Conservation (phyloP, 768 basidiomycete species). For the Tulasnella sp. region DNA sequence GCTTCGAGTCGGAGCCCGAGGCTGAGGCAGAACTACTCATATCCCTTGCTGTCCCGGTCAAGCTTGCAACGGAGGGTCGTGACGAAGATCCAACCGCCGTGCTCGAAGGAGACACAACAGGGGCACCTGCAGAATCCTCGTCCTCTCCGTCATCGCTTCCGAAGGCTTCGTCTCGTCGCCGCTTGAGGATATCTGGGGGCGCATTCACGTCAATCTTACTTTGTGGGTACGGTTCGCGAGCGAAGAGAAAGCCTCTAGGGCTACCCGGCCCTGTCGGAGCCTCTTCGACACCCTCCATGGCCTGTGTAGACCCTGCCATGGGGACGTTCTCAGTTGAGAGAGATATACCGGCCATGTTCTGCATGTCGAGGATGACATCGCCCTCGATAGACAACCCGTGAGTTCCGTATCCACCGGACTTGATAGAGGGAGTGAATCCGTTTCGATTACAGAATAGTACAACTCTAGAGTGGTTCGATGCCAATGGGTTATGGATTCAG, state of each 20-base stretch:
- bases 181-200: slow-evolving; percentile 9
- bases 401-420: slow-evolving; percentile 85
- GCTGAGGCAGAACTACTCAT: too few species aligned
- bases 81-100: too few species aligned
- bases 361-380: slow-evolving; percentile 75
- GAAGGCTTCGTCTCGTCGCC: slow-evolving; percentile 4
- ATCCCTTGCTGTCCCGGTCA: too few species aligned
- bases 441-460: slow-evolving; percentile 66
- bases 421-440: slow-evolving; percentile 63
- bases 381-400: slow-evolving; percentile 84
- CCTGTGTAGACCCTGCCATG: slow-evolving; percentile 21
- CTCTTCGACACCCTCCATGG: slow-evolving; percentile 37
- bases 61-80: too few species aligned
- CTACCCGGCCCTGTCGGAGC: slow-evolving; percentile 33
- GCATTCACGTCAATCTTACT: neutral
- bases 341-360: slow-evolving; percentile 50
- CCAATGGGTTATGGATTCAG: neutral
- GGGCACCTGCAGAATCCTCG: neutral
- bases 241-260: neutral
- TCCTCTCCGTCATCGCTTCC: neutral
- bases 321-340: slow-evolving; percentile 42
- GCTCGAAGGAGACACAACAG: too few species aligned
- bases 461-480: slow-evolving; percentile 37
- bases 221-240: neutral
- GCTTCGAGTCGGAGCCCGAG: too few species aligned